A percentile compares a stretch with the other conserved stretches of the same genome.
phyloP scores from a whole-genome alignment of 2,329 filamentous ascomycete species.

The Calonectria montana region DNA sequence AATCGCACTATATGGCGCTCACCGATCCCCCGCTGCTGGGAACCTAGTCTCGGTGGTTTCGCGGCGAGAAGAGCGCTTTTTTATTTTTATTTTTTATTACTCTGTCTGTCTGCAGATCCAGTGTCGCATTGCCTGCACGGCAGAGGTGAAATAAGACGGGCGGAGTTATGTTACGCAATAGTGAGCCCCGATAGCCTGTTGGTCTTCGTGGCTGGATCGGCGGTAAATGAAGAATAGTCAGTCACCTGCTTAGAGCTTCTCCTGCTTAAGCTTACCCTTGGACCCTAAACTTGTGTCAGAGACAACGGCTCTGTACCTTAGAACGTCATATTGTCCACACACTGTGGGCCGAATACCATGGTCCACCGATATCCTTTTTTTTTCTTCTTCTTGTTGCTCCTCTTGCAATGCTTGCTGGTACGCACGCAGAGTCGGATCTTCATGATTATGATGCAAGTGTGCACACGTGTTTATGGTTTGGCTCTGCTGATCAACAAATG shows the following conservation, averaged over 20 bases:
- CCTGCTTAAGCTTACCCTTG: conserved; percentile 42
- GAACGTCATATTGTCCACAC: conserved; percentile 2
- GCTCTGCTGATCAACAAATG: conserved; percentile 8
- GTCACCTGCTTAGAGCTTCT: conserved; percentile 19
- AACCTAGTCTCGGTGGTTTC: conserved; percentile 28
- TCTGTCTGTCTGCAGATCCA: background rate
- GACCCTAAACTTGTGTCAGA: conserved; percentile 31
- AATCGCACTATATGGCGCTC: background rate
- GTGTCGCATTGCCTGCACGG: conserved; percentile 7
- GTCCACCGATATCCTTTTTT: background rate
- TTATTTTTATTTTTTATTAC: conserved; percentile 6
- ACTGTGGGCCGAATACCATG: background rate
- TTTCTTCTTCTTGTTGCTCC: background rate
- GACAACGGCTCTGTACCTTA: conserved; percentile 23
- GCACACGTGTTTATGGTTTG: conserved; percentile 11
- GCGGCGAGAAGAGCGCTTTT: conserved; percentile 23
- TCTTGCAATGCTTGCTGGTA: background rate
- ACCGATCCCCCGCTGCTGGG: background rate
- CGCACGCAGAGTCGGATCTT: background rate
- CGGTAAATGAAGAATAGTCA: background rate
- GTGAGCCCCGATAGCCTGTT: background rate
- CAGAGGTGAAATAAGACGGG: background rate
- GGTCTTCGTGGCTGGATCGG: conserved; percentile 3
- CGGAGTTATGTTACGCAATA: conserved; percentile 7
- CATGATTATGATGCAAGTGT: background rate